Evolutionary conservation across 805 yeast genomes (phyloP), one percentile per base, ranked within the genome.

Genomic region (Candida krabiensis): DNA sequence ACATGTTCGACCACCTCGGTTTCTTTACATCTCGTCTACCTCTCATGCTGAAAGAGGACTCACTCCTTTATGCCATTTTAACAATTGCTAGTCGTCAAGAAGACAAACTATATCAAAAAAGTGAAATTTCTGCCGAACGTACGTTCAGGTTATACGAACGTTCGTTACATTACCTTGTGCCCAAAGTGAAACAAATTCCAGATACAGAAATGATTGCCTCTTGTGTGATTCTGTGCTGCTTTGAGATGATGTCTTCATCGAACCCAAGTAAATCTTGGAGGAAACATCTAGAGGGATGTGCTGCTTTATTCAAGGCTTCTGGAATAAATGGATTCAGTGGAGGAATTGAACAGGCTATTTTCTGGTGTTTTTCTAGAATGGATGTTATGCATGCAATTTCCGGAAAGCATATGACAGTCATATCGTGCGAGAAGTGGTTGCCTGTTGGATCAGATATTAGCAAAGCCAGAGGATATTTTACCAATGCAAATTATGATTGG

Each of bases 331-430:
- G 71, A 1, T 64, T 66, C 41, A 49, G 63, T 30, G 45, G 50
- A 6, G 49, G 46, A 13, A 51, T 61, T 14, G 65, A 64, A 30
- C 40, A 67, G 28, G 62, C 66, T 1, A 43, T 65, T 15, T 67
- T 66, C 38, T 67, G 70, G 71, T 61, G 64, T 33, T 61, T 64
- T 47, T 66, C 67, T 1, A 48, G 71, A 30, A 65, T 65, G 69
- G 71, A 66, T 43, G 61, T 66, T 6, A 56, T 60, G 32, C 53
- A 63, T 19, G 69, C 66, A 1, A 61, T 64, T 14, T 62, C 66
- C 33, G 69, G 67, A 15, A 69, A 65, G 32, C 60, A 65, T 37
- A 47, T 53, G 3, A 66, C 71, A 1, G 57, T 62, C 37, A 55
- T 64, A 14, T 56, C 52, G 4, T 49, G 59, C 3, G 57, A 52